phyloP scores from a whole-genome alignment of 129 eudicot genomes.

The Arctium minus region DNA sequence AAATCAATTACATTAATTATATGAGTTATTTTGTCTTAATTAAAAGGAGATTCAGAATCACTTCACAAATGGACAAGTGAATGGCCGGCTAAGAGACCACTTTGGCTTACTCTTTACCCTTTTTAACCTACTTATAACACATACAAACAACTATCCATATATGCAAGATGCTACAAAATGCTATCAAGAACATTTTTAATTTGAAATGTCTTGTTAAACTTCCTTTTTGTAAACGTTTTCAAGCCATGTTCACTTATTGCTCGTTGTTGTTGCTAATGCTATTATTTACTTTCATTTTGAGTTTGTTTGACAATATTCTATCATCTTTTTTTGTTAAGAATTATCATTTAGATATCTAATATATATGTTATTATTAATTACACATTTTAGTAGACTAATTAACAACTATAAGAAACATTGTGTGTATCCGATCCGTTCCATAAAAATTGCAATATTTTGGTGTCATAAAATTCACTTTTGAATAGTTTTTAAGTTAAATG shows the following conservation, averaged over 20 bases:
- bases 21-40: constrained; percentile 25
- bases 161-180: no score
- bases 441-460: no score
- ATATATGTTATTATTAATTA: neutral
- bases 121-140: constrained; percentile 5
- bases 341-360: neutral
- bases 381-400: neutral
- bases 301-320: neutral
- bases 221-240: neutral
- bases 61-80: constrained; percentile 37
- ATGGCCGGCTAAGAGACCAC: constrained; percentile 73
- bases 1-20: constrained; percentile 20
- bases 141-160: neutral
- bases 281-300: neutral
- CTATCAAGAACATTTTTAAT: neutral
- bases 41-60: constrained; percentile 23
- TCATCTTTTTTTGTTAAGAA: neutral
- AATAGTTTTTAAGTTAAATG: no score
- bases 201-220: neutral
- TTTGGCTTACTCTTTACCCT: constrained; percentile 57
- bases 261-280: neutral
- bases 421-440: neutral
- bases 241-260: neutral
- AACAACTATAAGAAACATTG: neutral
- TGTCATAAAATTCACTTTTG: neutral